phyloP scores from a whole-genome alignment of 331 rosid species.

The Cydonia oblonga region DNA sequence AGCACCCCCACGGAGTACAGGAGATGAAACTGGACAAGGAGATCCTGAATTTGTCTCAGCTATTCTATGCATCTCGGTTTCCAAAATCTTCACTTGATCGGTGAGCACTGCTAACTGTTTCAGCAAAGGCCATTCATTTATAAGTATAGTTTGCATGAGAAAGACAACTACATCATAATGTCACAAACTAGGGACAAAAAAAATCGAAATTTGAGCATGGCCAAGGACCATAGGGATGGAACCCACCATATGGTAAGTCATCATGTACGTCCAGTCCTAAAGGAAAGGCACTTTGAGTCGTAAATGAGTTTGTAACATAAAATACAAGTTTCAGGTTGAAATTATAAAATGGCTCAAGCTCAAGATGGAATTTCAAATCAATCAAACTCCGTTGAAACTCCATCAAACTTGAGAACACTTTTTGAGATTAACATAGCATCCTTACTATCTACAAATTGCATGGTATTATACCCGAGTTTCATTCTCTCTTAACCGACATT shows the following conservation, averaged over 20 bases:
- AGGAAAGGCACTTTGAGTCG: not conserved
- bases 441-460: conserved; percentile 13
- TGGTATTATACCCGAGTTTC: conserved; percentile 67
- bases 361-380: not conserved
- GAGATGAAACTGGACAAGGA: conserved; percentile 48
- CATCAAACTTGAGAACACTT: not conserved
- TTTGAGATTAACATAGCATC: not conserved
- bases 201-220: not conserved
- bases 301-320: not conserved
- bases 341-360: not conserved
- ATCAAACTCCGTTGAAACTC: not conserved
- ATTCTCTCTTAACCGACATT: conserved; percentile 79
- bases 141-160: not conserved
- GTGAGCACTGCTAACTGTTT: conserved; percentile 50
- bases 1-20: conserved; percentile 40
- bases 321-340: not conserved
- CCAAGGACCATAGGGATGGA: not conserved
- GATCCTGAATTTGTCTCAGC: conserved; percentile 49
- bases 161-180: not conserved
- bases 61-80: conserved; percentile 39
- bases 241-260: not conserved
- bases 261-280: not conserved
- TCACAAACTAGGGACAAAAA: not conserved
- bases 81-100: conserved; percentile 62
- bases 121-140: conserved; percentile 4